Evolutionary conservation across 139 green algal genomes (phyloP).

Genomic region (Astrephomene gubernaculifera): DNA sequence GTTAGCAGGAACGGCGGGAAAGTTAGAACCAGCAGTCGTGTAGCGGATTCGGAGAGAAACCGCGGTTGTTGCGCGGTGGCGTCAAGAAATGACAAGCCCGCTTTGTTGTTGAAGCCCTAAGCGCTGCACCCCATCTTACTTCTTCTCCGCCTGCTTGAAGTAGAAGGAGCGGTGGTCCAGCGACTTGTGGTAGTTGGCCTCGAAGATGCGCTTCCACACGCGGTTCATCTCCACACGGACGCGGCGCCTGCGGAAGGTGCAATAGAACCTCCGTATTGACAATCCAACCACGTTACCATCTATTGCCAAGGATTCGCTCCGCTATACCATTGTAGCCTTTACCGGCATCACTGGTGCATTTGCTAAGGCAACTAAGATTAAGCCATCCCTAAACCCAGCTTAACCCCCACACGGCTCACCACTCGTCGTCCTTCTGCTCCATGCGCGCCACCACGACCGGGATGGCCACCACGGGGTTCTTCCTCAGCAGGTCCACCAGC

Average conservation of each 20-base stretch:
- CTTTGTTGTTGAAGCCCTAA: too few species aligned
- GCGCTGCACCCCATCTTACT: background rate
- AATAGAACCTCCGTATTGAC: too few species aligned
- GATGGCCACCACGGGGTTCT: constrained; percentile 89
- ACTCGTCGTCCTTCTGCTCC: constrained; percentile 96
- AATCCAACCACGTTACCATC: too few species aligned
- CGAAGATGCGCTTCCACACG: constrained; percentile 92
- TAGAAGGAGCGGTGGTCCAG: constrained; percentile 99
- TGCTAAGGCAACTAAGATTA: too few species aligned
- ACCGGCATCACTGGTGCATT: too few species aligned
- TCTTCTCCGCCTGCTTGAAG: constrained; percentile 94
- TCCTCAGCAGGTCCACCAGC: constrained; percentile 83
- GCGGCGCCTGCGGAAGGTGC: constrained; percentile 60
- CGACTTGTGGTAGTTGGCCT: constrained; percentile 97
- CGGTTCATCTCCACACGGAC: constrained; percentile 84
- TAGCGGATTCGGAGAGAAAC: too few species aligned
- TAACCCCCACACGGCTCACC: constrained; percentile 68
- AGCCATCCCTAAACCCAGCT: too few species aligned
- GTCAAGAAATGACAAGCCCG: too few species aligned
- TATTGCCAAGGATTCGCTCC: too few species aligned
- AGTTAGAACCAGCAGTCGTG: background rate
- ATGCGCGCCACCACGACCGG: constrained; percentile 90
- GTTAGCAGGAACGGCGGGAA: background rate
- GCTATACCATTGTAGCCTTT: too few species aligned
- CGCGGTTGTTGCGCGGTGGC: too few species aligned